Base-by-base conservation (phyloP, 1,139 yeast genomes). In the Hyphopichia khmerensis region DNA sequence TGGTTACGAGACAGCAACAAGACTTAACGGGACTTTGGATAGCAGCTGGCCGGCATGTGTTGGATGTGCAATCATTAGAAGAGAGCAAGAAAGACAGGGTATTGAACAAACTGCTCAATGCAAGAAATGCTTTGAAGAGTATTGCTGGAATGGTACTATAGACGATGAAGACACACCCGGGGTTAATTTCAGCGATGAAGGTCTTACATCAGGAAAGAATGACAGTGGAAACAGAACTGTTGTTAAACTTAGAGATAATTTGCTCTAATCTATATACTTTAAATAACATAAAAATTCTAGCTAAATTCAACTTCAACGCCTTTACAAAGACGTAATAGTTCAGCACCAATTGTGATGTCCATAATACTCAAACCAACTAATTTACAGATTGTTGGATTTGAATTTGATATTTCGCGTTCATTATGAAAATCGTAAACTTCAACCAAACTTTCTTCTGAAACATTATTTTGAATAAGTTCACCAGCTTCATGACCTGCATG, bases 61-160 rank as follows among this genome's bases (percentile, higher is more conserved):
- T 41, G 88, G 91, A 1, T 90, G 98, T 72, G 97, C 97, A 7
- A 80, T 90, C 41, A 73, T 90, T 44, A 84, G 89, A 64, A 81
- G 96, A 62, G 81, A 85, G 43, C 84, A 85, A 59, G 95, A 89
- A 67, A 77, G 95, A 55, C 67, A 75, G 39, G 84, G 85, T 30
- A 62, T 74, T 26, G 71, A 76, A 15, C 84, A 82, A 48, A 77
- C 90, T 6, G 82, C 76, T 2, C 90, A 86, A 59, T 91, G 97
- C 72, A 64, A 77, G 48, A 49, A 67, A 42, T 91, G 98, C 64
- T 86, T 89, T 61, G 61, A 70, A 31, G 72, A 72, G 33, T 89
- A 89, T 65, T 90, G 97, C 64, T 90, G 96, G 96, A 80, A 86
- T 55, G 95, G 93, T 35, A 55, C 62, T 11, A 43, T 56, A 19